Base-by-base conservation (phyloP, 2,329 filamentous ascomycete species). In the Fusarium papillatum region DNA sequence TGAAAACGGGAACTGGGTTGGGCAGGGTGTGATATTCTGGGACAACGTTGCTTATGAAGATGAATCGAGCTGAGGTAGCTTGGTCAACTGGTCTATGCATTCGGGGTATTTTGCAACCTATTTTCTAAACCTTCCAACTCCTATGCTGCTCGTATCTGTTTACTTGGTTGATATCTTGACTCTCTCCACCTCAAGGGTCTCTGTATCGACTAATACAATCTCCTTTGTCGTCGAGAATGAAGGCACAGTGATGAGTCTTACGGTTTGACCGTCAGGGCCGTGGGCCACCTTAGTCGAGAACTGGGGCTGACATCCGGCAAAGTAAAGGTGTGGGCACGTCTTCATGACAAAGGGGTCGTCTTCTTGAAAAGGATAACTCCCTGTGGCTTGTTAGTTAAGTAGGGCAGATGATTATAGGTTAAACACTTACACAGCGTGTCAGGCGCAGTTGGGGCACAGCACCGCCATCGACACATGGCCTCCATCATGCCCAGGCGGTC, bases 331-430 rank as follows among this genome's bases (percentile, higher is more conserved):
- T 4, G 97, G 97, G 74, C 95, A 98, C 22, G 92, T 87, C 74
- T 93, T 91, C 79, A 99, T 89, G 53, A 98, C 93, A 81, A 98
- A 97, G 1, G 95, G 95, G 81, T 99, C 97, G 62, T 95, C 91
- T 22, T 97, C 94, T 84, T 98, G 96, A 84, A 98, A 99, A 0
- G 97, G 97, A 81, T 98, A 99, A 81, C 94, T 96, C 95, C 95
- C 95, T 96, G 24, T 1, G 19, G 10, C 41, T 8, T 13, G 68
- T 81, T 61, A 82, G 78, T 31, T 13, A 26, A 50, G 26, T 16
- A 31, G 14, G 17, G n/a, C 10, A 17, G 57, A 29, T 26, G 2
- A 39, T 29, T 10, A 16, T 14, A n/a, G 13, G 17, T 10, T 9
- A 31, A 41, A 9, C 29, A 87, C 94, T 88, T 88, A 96, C 95